Percentiles rank a stretch among this genome's conserved stretches.
These are phyloP conservation scores for Stevia rebaudiana DNA, from an alignment of 140 eudicot genomes.

Conservation along the genomic window DNA sequence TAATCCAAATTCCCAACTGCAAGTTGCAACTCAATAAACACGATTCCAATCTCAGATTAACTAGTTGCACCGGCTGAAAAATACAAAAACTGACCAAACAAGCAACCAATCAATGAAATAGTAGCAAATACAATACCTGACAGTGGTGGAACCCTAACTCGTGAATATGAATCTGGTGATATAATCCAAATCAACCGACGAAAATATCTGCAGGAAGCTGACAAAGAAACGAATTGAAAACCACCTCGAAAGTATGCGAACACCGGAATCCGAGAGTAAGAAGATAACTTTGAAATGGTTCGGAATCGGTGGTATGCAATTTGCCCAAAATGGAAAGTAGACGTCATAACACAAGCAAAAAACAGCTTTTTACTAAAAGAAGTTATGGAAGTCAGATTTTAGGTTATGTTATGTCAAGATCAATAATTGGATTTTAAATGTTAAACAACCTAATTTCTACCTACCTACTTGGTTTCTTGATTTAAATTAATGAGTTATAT, in stretches of 20 bases:
- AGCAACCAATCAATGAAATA: conserved; percentile 26
- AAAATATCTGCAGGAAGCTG: conserved; percentile 9
- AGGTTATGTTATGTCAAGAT: too few species aligned
- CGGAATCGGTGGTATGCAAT: neutral
- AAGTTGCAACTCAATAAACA: neutral
- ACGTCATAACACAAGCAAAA: neutral
- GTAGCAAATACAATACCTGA: neutral
- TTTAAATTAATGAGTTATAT: too few species aligned
- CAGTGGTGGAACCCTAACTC: conserved; percentile 14
- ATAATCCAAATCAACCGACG: neutral
- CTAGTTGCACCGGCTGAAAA: conserved; percentile 3
- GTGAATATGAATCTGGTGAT: neutral
- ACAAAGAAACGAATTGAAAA: conserved; percentile 21
- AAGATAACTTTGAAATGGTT: conserved; percentile 1
- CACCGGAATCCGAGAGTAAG: neutral
- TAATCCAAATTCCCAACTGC: too few species aligned
- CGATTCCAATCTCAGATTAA: conserved; percentile 7
- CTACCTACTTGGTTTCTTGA: too few species aligned
- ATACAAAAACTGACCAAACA: conserved; percentile 28
- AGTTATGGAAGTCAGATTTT: too few species aligned
- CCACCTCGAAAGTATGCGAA: conserved; percentile 20
- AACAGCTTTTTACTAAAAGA: too few species aligned
- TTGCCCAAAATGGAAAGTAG: neutral
- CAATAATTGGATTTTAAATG: too few species aligned
- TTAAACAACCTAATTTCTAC: too few species aligned